phyloP scores from a whole-genome alignment of 2,329 filamentous ascomycete species.

The Blastomyces emzantsi region DNA sequence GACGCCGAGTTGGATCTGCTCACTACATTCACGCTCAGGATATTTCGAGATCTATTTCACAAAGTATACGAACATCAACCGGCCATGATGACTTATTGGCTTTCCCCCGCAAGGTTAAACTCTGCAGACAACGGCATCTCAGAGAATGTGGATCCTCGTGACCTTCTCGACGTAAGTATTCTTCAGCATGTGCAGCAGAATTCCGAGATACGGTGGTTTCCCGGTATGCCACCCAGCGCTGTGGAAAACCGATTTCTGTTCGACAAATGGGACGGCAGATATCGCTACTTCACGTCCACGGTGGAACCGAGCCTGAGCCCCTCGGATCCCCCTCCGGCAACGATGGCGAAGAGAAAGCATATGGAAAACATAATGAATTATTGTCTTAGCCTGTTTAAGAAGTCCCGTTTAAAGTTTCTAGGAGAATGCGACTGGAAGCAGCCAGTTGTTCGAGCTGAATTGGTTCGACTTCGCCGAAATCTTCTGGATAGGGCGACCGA shows the following conservation, averaged over 20 bases:
- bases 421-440: conserved; percentile 56
- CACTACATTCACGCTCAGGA: conserved; percentile 61
- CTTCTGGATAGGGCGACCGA: conserved; percentile 60
- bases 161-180: conserved; percentile 39
- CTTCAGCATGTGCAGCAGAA: conserved; percentile 30
- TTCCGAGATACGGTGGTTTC: conserved; percentile 38
- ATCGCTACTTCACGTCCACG: conserved; percentile 46
- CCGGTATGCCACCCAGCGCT: conserved; percentile 30
- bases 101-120: conserved; percentile 50
- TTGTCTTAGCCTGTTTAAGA: conserved; percentile 65
- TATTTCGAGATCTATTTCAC: conserved; percentile 82
- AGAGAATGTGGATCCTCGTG: conserved; percentile 9
- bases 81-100: conserved; percentile 68
- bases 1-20: conserved; percentile 46
- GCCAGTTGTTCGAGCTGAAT: conserved; percentile 68
- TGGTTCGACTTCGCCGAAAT: conserved; percentile 71
- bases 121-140: conserved; percentile 9
- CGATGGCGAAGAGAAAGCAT: conserved; percentile 31
- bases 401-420: conserved; percentile 43
- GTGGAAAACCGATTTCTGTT: conserved; percentile 46
- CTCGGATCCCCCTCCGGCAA: conserved; percentile 29
- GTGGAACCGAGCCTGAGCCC: conserved; percentile 27
- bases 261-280: conserved; percentile 49
- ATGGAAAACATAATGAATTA: conserved; percentile 70
- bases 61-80: conserved; percentile 63